A percentile compares a stretch with the other conserved stretches of the same genome.
These are phyloP conservation scores for Heliamphora pulchella DNA, from an alignment of 179 eudicot genomes.

Conservation along the genomic window DNA sequence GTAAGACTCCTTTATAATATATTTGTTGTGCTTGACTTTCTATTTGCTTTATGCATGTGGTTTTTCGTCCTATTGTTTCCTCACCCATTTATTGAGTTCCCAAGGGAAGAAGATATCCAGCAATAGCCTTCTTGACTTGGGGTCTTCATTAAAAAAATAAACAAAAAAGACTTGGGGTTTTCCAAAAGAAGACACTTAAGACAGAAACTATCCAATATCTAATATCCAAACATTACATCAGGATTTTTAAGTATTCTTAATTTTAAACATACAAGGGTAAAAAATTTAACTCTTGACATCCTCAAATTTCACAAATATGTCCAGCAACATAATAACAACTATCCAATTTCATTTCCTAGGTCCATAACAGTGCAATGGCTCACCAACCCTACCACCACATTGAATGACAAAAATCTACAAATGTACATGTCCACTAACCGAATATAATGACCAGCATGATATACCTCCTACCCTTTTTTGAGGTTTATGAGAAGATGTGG, in stretches of 20 bases:
- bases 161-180: neutral
- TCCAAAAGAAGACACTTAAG: neutral
- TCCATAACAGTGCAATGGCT: neutral
- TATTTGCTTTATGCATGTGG: slow-evolving; percentile 12
- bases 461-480: neutral
- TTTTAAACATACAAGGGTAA: too few relatives aligned
- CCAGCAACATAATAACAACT: neutral
- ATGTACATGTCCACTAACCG: neutral
- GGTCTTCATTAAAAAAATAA: neutral
- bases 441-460: slow-evolving; percentile 2
- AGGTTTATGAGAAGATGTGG: slow-evolving; percentile 7
- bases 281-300: neutral
- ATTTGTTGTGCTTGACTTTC: neutral
- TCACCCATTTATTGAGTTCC: neutral
- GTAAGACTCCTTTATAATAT: neutral
- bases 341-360: neutral
- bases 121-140: slow-evolving; percentile 5
- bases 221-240: too few relatives aligned
- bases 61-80: neutral
- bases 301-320: neutral
- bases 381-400: neutral
- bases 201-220: neutral
- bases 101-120: neutral
- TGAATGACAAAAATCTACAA: neutral
- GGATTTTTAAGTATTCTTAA: too few relatives aligned